A percentile compares a stretch with the other conserved stretches of the same genome.
Evolutionary conservation across 148 eudicot species (phyloP).

Genomic region (Rhododendron simsii): DNA sequence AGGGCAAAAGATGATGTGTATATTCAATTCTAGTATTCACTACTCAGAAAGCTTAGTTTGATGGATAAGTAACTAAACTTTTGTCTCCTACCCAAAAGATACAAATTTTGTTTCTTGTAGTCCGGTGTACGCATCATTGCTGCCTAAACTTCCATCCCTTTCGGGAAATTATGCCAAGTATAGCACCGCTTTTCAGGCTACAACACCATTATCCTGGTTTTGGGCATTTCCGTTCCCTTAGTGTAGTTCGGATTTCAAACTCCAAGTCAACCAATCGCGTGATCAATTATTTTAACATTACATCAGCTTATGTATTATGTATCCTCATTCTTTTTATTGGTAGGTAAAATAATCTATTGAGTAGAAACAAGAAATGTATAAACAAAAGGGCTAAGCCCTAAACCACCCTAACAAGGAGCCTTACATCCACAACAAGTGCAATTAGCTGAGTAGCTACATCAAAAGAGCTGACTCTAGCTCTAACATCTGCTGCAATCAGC

Average conservation of each 20-base stretch:
- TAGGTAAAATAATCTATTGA: neutral
- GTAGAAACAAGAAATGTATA: neutral
- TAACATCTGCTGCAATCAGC: neutral
- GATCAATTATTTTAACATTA: neutral
- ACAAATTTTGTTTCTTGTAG: neutral
- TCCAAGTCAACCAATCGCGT: neutral
- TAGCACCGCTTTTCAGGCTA: neutral
- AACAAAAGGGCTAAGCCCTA: neutral
- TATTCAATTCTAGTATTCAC: neutral
- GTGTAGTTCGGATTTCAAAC: neutral
- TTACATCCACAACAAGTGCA: neutral
- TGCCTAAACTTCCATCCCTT: neutral
- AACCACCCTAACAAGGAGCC: neutral
- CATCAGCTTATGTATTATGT: neutral
- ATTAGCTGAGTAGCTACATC: neutral
- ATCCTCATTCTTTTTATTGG: neutral
- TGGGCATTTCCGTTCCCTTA: neutral
- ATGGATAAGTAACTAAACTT: neutral
- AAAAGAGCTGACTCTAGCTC: neutral
- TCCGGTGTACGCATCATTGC: neutral
- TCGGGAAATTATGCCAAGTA: neutral
- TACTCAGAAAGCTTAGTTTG: slow-evolving; percentile 1
- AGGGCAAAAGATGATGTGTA: neutral
- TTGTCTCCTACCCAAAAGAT: neutral
- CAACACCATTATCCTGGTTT: neutral